A percentile compares a stretch with the other conserved stretches of the same genome.
Conservation (phyloP, 495 filamentous ascomycete genomes). For the Tuber indicum region DNA sequence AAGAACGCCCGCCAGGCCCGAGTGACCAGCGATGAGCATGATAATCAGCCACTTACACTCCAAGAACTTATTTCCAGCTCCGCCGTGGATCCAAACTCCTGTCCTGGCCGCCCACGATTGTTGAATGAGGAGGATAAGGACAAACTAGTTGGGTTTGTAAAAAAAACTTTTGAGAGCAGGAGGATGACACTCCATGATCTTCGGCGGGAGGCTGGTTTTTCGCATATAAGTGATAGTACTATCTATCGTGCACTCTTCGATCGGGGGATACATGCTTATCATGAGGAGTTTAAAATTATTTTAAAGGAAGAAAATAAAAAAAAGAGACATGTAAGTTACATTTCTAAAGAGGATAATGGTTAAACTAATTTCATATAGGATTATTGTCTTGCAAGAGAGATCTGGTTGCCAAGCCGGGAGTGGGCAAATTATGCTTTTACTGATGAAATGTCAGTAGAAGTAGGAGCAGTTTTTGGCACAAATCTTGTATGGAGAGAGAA, state of each 20-base stretch:
- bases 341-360: too few relatives aligned
- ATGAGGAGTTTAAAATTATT: constrained; percentile 9
- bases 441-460: neutral
- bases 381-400: too few relatives aligned
- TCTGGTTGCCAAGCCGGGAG: neutral
- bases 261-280: neutral
- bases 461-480: neutral
- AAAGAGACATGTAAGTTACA: neutral
- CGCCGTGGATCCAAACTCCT: neutral
- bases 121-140: neutral
- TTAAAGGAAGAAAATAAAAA: neutral
- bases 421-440: neutral
- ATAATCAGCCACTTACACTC: neutral
- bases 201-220: neutral
- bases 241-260: neutral
- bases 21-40: neutral
- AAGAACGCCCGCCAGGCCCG: neutral
- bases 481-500: neutral
- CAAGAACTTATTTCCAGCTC: neutral
- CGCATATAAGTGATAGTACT: neutral
- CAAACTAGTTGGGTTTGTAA: neutral
- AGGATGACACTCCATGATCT: neutral
- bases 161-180: neutral
- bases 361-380: too few relatives aligned
- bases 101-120: neutral